A percentile compares a stretch with the other conserved stretches of the same genome.
phyloP scores from a whole-genome alignment of 2,329 filamentous ascomycete genomes.

The Boeremia lycopersici region DNA sequence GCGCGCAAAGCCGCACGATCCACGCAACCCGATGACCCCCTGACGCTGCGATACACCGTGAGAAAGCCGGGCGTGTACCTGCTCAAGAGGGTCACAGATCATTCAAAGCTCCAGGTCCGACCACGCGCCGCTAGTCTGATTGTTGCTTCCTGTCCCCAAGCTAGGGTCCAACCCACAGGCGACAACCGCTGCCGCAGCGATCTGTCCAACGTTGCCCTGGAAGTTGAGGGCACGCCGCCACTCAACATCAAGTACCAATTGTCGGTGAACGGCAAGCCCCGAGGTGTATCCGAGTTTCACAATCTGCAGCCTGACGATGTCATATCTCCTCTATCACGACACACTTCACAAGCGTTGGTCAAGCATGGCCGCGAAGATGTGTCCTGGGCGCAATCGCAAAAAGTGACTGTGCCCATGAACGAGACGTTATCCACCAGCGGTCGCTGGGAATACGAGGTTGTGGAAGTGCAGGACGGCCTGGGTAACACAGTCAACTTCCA shows the following conservation, averaged over 20 bases:
- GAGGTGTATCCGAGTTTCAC: conserved; percentile 82
- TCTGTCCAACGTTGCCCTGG: conserved; percentile 80
- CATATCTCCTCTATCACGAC: conserved; percentile 73
- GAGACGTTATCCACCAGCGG: conserved; percentile 83
- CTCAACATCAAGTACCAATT: conserved; percentile 92
- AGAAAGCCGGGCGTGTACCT: conserved; percentile 90
- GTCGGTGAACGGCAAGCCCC: conserved; percentile 80
- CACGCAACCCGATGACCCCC: conserved; percentile 59
- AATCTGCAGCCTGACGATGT: conserved; percentile 91
- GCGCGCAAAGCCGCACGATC: conserved; percentile 63
- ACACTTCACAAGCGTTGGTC: conserved; percentile 63
- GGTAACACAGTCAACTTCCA: conserved; percentile 84
- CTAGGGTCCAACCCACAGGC: conserved; percentile 69
- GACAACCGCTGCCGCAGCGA: conserved; percentile 82
- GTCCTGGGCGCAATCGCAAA: conserved; percentile 79
- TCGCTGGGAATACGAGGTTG: conserved; percentile 86
- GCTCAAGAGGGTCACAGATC: conserved; percentile 83
- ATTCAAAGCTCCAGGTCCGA: conserved; percentile 92
- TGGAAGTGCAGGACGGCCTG: conserved; percentile 89
- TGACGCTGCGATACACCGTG: conserved; percentile 73
- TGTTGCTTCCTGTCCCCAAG: conserved; percentile 84
- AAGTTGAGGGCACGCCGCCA: conserved; percentile 87
- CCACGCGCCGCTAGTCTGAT: conserved; percentile 76
- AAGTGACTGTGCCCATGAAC: conserved; percentile 81
- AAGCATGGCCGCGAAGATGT: conserved; percentile 67